Base-by-base conservation (phyloP, 805 yeast species). In the Candida vartiovaarae region DNA sequence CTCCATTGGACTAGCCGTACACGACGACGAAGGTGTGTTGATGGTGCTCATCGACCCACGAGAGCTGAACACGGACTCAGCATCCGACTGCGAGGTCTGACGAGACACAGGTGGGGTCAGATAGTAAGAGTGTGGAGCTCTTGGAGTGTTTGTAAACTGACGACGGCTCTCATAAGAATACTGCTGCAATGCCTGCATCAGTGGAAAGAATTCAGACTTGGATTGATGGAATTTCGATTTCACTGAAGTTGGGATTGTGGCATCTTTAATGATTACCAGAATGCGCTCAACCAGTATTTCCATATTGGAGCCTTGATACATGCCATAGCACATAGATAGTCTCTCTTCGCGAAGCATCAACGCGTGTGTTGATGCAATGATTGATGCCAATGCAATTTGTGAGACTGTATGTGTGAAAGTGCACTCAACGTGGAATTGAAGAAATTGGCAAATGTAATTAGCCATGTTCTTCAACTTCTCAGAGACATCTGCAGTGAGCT, bases 361-460 rank as follows among this genome's bases (percentile, higher is more conserved):
- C 8, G 72, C 65, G 42, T 69, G 63, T 24, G 66, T 57, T 26
- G 76, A 71, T 36, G 80, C 47, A 32, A 69, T 55, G 32, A 74
- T 63, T 5, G 84, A 70, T 36, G 82, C 76, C 45, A 74, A 66
- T 36, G 83, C 72, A 41, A 76, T 64, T 36, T 71, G 63, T 32
- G 72, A 67, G 6, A 70, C 57, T 3, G 73, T 57, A 51, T 63
- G 75, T 49, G 70, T 70, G 57, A 76, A 74, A 44, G 79, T 74
- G 45, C 82, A 63, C 46, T 72, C 73, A 40, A 77, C 73, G 57
- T 80, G 76, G 60, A 83, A 81, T 47, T 78, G 80, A 43, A 80
- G 71, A 53, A 82, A 64, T 57, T 83, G 89, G 54, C 88, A 80
- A 37, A 83, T 60, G 63, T 78, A 78, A 46, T 76, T 64, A 11